phyloP scores from a whole-genome alignment of 306 rosid species.

The Vicia villosa region DNA sequence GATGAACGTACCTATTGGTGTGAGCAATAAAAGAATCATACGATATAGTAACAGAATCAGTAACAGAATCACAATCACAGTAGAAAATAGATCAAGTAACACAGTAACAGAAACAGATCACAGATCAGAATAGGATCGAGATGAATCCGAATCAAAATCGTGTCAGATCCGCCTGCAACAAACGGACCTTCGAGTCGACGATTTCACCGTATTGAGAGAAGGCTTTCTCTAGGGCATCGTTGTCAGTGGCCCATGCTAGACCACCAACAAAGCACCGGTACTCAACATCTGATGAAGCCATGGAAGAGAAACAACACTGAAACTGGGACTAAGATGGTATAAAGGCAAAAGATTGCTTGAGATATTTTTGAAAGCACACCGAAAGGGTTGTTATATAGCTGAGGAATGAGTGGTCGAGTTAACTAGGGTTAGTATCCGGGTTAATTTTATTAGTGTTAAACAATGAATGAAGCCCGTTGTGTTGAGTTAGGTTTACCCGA shows the following conservation, averaged over 20 bases:
- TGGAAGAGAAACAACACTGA: constrained; percentile 9
- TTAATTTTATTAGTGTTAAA: not conserved
- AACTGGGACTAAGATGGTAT: not conserved
- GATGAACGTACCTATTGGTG: constrained; percentile 86
- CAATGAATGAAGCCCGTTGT: not conserved
- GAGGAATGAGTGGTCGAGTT: not conserved
- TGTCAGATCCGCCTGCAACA: constrained; percentile 67
- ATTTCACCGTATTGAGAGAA: constrained; percentile 66
- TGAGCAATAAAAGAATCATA: constrained; percentile 32
- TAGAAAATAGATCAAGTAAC: constrained; percentile 65
- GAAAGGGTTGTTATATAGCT: constrained; percentile 45
- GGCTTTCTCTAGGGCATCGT: constrained; percentile 60
- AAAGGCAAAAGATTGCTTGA: not conserved
- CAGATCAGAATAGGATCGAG: constrained; percentile 59
- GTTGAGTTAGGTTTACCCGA: not conserved
- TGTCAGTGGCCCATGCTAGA: constrained; percentile 95
- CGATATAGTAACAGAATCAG: constrained; percentile 33
- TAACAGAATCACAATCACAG: constrained; percentile 48
- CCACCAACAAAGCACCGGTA: constrained; percentile 94
- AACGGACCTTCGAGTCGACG: constrained; percentile 97
- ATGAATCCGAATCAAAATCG: constrained; percentile 57
- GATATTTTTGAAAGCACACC: accelerated
- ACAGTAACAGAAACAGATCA: constrained; percentile 36
- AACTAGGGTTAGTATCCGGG: constrained; percentile 51
- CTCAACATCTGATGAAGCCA: constrained; percentile 76